Evolutionary conservation across 768 basidiomycete genomes (phyloP).

Genomic region (Trametes sanguinea): DNA sequence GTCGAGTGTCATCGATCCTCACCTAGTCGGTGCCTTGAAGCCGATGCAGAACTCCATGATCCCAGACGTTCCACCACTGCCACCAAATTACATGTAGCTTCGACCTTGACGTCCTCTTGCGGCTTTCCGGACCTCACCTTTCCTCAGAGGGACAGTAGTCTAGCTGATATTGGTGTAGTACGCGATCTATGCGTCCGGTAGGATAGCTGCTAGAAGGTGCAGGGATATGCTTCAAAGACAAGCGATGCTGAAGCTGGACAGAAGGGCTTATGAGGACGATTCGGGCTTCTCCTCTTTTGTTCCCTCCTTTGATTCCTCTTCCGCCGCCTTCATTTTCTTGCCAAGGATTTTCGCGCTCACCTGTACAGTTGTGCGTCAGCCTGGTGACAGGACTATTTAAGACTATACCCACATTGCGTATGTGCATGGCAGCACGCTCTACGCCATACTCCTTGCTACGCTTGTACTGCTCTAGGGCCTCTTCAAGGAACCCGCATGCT

Average conservation of each 20-base stretch:
- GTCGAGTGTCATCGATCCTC: conserved; percentile 11
- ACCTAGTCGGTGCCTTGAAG: conserved; percentile 4
- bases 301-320: conserved; percentile 38
- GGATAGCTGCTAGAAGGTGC: background rate
- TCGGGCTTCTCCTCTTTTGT: conserved; percentile 19
- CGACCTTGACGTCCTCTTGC: too few species aligned
- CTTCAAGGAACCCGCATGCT: conserved; percentile 76
- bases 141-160: too few species aligned
- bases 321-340: conserved; percentile 53
- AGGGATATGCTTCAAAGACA: too few species aligned
- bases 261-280: background rate
- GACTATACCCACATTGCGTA: conserved; percentile 65
- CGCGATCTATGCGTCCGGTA: too few species aligned
- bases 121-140: too few species aligned
- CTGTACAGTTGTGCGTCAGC: conserved; percentile 38
- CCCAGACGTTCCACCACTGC: conserved; percentile 3
- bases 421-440: conserved; percentile 79
- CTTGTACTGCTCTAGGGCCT: conserved; percentile 81
- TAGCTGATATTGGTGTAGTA: too few species aligned
- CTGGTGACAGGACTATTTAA: conserved; percentile 16
- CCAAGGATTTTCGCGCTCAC: conserved; percentile 81
- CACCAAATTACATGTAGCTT: background rate
- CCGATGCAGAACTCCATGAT: conserved; percentile 1
- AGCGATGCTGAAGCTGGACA: too few species aligned
- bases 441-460: conserved; percentile 76